A percentile compares a stretch with the other conserved stretches of the same genome.
These are phyloP conservation scores for Metschnikowia henanensis DNA, from an alignment of 805 yeast genomes.

Conservation along the genomic window DNA sequence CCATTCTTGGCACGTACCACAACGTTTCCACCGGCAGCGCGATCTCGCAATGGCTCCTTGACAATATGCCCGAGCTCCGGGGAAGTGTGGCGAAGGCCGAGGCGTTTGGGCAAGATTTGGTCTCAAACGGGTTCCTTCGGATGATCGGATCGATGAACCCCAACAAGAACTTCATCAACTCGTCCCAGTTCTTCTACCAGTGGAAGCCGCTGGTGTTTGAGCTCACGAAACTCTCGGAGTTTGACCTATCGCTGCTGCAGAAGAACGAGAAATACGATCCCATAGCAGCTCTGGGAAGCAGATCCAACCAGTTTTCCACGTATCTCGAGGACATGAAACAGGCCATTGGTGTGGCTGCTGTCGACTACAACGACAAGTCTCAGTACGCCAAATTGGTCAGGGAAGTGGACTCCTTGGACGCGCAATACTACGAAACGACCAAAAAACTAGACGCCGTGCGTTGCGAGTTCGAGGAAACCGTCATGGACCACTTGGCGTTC, in stretches of 20 bases:
- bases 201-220: constrained; percentile 75
- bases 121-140: constrained; percentile 59
- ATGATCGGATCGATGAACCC: constrained; percentile 59
- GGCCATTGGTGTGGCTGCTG: constrained; percentile 42
- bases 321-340: constrained; percentile 46
- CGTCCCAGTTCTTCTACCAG: constrained; percentile 73
- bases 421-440: constrained; percentile 48
- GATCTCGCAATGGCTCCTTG: constrained; percentile 59
- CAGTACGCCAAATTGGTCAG: constrained; percentile 50
- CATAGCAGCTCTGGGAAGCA: constrained; percentile 16
- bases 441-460: constrained; percentile 61
- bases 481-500: constrained; percentile 69
- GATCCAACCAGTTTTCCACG: constrained; percentile 22
- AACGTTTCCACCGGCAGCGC: constrained; percentile 61
- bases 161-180: constrained; percentile 63
- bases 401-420: constrained; percentile 61
- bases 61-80: constrained; percentile 42
- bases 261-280: constrained; percentile 13
- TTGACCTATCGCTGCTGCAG: constrained; percentile 12
- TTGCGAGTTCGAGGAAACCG: constrained; percentile 70
- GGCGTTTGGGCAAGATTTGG: constrained; percentile 68
- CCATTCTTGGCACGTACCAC: constrained; percentile 68
- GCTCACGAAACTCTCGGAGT: constrained; percentile 30
- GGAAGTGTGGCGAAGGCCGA: constrained; percentile 62
- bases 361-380: constrained; percentile 50